Conservation (phyloP, 169 alveolate species). For the Plasmodium gallinaceum region DNA sequence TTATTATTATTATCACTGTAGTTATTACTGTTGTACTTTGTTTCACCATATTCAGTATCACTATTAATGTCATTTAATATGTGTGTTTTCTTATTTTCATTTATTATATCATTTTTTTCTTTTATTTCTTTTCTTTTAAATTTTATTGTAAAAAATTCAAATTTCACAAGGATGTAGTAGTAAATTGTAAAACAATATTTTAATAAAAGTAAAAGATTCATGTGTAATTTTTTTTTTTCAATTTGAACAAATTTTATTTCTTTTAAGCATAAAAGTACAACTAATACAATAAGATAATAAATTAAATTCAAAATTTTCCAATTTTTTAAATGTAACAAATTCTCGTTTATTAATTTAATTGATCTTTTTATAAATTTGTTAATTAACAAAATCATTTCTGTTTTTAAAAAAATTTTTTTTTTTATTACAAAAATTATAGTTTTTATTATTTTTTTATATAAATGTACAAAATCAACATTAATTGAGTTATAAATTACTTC, state of each 20-base stretch:
- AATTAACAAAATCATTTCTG: constrained; percentile 35
- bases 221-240: constrained; percentile 23
- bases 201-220: constrained; percentile 6
- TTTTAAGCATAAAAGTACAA: constrained; percentile 30
- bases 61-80: background rate
- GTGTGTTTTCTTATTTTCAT: background rate
- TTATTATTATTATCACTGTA: background rate
- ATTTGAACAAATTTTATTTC: constrained; percentile 9
- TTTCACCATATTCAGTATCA: background rate
- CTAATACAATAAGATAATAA: constrained; percentile 26
- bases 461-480: constrained; percentile 35
- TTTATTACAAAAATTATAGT: constrained; percentile 29
- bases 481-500: constrained; percentile 40
- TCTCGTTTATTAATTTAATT: constrained; percentile 27
- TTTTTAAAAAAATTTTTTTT: constrained; percentile 19
- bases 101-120: background rate
- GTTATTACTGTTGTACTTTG: background rate
- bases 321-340: constrained; percentile 16
- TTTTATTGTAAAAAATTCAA: constrained; percentile 34
- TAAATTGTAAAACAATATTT: constrained; percentile 30
- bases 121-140: background rate
- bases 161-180: background rate
- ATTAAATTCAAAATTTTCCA: constrained; percentile 23
- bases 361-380: constrained; percentile 48
- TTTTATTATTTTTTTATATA: constrained; percentile 52